phyloP scores from a whole-genome alignment of 2,329 filamentous ascomycete genomes.

The Apiospora pterosperma region DNA sequence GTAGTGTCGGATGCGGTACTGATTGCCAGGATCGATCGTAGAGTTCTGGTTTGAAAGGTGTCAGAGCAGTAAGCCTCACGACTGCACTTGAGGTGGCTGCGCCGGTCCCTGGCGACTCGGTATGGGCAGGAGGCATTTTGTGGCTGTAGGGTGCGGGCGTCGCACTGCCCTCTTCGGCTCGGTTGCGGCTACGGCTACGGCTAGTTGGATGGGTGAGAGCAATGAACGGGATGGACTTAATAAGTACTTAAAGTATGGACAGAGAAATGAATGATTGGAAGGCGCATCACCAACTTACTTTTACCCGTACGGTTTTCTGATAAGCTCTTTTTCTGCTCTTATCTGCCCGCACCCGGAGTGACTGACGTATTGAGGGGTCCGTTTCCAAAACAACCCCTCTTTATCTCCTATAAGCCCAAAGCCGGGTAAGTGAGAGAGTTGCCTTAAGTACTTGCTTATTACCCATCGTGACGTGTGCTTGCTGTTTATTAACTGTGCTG shows the following conservation, averaged over 20 bases:
- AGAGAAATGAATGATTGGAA: background rate
- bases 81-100: background rate
- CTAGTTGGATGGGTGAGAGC: background rate
- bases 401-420: too few species aligned
- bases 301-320: background rate
- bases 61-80: constrained; percentile 39
- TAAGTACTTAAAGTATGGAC: background rate
- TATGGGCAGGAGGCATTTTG: background rate
- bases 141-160: background rate
- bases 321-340: constrained; percentile 7
- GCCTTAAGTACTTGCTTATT: too few species aligned
- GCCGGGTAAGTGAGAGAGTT: too few species aligned
- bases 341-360: constrained; percentile 1
- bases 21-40: constrained; percentile 81
- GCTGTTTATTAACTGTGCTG: background rate
- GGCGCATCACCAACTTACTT: background rate
- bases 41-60: constrained; percentile 52
- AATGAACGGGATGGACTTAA: background rate
- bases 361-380: constrained; percentile 3
- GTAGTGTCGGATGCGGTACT: constrained; percentile 79
- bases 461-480: background rate
- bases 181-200: background rate
- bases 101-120: constrained; percentile 1
- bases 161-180: background rate
- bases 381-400: background rate